phyloP scores from a whole-genome alignment of 164 flowering plant species.

The Taxillus chinensis region DNA sequence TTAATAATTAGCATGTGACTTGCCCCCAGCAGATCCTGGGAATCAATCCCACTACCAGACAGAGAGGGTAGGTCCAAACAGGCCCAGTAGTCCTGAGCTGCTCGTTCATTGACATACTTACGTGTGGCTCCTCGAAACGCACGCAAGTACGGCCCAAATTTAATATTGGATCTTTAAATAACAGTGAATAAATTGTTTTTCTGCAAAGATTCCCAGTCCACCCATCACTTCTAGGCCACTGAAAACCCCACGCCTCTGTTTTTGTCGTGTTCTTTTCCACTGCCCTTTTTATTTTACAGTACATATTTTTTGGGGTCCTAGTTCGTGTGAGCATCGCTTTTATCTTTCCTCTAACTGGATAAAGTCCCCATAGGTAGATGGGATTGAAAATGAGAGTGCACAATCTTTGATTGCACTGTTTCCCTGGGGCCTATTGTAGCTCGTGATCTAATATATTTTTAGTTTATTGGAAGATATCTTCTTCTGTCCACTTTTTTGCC shows the following conservation, averaged over 20 bases:
- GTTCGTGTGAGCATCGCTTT: no score
- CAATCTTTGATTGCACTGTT: background rate
- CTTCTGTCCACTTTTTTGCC: no score
- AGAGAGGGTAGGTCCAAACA: constrained; percentile 11
- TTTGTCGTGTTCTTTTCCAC: background rate
- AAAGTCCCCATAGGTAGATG: no score
- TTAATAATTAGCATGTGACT: constrained; percentile 1
- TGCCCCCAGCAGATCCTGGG: constrained; percentile 6
- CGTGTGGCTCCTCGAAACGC: constrained; percentile 10
- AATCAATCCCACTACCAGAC: constrained; percentile 22
- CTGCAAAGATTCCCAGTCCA: constrained; percentile 17
- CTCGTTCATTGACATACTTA: constrained; percentile 29
- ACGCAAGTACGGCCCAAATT: background rate
- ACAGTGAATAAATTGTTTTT: background rate
- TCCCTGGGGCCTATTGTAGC: background rate
- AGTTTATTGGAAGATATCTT: background rate
- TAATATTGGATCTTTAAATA: constrained; percentile 5
- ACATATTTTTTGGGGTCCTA: no score
- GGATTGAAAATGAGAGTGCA: background rate
- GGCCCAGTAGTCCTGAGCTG: constrained; percentile 10
- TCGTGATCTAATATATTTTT: background rate
- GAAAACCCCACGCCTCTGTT: background rate
- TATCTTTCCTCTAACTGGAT: no score
- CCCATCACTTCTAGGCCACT: constrained; percentile 5
- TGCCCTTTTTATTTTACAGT: background rate